These are phyloP conservation scores for Talaromyces proteolyticus DNA, from an alignment of 495 filamentous ascomycete species.

Conservation along the genomic window DNA sequence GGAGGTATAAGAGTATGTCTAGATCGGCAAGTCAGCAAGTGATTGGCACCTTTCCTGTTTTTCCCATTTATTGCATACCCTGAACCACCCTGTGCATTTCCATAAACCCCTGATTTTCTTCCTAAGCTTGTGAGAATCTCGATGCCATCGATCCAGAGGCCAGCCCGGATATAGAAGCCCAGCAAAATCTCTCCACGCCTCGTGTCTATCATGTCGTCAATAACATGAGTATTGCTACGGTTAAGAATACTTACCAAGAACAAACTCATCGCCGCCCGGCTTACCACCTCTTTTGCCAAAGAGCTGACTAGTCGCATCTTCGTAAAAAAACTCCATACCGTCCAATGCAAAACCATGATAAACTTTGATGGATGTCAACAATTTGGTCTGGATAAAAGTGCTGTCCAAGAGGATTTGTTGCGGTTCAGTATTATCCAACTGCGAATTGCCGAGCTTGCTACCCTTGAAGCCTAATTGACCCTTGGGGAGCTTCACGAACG, in stretches of 20 bases:
- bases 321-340: conserved; percentile 89
- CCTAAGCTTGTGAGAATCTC: conserved; percentile 87
- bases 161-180: conserved; percentile 80
- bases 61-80: conserved; percentile 50
- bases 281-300: conserved; percentile 83
- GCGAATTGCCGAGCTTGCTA: conserved; percentile 67
- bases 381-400: conserved; percentile 59
- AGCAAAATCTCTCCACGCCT: conserved; percentile 79
- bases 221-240: conserved; percentile 6
- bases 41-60: neutral
- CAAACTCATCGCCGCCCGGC: conserved; percentile 67
- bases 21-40: conserved; percentile 14
- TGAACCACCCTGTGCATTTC: conserved; percentile 74
- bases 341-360: conserved; percentile 77
- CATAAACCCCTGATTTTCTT: conserved; percentile 77
- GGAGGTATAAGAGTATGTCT: conserved; percentile 90
- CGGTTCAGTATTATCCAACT: conserved; percentile 64
- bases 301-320: conserved; percentile 78
- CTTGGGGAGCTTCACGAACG: conserved; percentile 68
- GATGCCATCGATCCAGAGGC: conserved; percentile 83
- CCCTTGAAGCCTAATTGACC: conserved; percentile 69
- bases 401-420: conserved; percentile 72
- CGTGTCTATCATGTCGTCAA: conserved; percentile 50
- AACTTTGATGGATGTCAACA: conserved; percentile 68
- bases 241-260: conserved; percentile 52